Evolutionary conservation across 2,329 filamentous ascomycete species (phyloP).

Genomic region (Trichoderma endophyticum): DNA sequence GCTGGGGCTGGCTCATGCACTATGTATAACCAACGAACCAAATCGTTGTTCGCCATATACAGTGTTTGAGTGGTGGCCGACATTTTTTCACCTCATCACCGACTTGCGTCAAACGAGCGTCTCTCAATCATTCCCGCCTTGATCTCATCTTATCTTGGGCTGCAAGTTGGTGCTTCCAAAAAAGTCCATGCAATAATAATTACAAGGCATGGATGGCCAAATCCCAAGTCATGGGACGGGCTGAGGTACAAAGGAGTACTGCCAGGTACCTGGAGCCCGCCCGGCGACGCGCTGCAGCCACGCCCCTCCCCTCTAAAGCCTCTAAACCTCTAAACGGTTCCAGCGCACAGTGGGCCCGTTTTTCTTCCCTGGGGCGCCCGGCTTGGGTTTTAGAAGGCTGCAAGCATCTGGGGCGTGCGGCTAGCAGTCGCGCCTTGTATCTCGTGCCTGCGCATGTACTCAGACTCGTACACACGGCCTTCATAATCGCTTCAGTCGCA

Average conservation of each 20-base stretch:
- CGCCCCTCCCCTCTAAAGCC: not conserved
- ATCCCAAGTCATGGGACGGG: not conserved
- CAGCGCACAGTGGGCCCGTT: not conserved
- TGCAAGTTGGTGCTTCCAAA: not conserved
- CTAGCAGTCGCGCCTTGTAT: slow-evolving; percentile 15
- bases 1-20: slow-evolving; percentile 4
- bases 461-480: slow-evolving; percentile 16
- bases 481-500: slow-evolving; percentile 25
- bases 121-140: not conserved
- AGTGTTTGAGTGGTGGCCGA: not conserved
- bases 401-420: slow-evolving; percentile 9
- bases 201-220: not conserved
- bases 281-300: not conserved
- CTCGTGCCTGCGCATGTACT: slow-evolving; percentile 10
- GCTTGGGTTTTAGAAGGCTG: slow-evolving; percentile 13
- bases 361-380: slow-evolving; percentile 3
- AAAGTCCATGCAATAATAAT: not conserved
- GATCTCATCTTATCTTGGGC: not conserved
- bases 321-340: not conserved
- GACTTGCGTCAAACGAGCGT: not conserved
- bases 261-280: not conserved
- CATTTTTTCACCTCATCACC: not conserved
- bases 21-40: not conserved
- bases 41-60: not conserved
- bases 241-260: slow-evolving; percentile 6